Evolutionary conservation across 2,329 filamentous ascomycete species (phyloP).

Genomic region (Colletotrichum sidae): DNA sequence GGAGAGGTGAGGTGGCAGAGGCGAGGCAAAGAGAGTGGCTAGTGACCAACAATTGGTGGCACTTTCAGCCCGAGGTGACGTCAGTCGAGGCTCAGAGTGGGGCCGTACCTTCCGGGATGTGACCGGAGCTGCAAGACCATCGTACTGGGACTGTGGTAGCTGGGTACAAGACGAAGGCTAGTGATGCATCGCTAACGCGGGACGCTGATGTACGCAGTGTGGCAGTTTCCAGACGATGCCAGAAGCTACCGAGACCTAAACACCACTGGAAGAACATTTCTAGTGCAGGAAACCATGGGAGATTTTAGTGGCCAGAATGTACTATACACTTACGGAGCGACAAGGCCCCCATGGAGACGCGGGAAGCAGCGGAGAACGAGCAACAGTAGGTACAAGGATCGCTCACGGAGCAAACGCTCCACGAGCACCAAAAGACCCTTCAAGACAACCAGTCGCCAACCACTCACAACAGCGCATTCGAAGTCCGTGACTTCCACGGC

Average conservation of each 20-base stretch:
- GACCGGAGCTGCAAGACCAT: conserved; percentile 13
- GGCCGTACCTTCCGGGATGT: conserved; percentile 19
- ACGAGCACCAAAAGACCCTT: neutral
- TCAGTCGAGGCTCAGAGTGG: conserved; percentile 23
- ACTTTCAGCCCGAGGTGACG: conserved; percentile 12
- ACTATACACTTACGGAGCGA: too few species aligned
- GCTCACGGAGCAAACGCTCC: conserved; percentile 33
- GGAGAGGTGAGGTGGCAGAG: too few species aligned
- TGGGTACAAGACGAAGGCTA: neutral
- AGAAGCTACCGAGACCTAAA: conserved; percentile 3
- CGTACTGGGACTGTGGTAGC: too few species aligned
- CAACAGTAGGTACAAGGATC: neutral
- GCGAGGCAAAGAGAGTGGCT: neutral
- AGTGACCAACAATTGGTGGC: neutral
- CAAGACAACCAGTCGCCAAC: neutral
- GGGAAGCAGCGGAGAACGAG: conserved; percentile 18
- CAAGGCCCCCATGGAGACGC: neutral
- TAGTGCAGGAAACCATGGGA: neutral
- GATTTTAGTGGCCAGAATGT: too few species aligned
- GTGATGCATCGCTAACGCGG: conserved; percentile 9
- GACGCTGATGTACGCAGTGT: conserved; percentile 2
- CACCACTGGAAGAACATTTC: neutral
- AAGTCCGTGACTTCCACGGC: conserved; percentile 20
- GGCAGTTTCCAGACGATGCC: conserved; percentile 27
- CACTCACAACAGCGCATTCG: conserved; percentile 10